A percentile compares a stretch with the other conserved stretches of the same genome.
These are phyloP conservation scores for Yamadazyma spencermartinsiae DNA, from an alignment of 1,139 yeast genomes.

Conservation along the genomic window DNA sequence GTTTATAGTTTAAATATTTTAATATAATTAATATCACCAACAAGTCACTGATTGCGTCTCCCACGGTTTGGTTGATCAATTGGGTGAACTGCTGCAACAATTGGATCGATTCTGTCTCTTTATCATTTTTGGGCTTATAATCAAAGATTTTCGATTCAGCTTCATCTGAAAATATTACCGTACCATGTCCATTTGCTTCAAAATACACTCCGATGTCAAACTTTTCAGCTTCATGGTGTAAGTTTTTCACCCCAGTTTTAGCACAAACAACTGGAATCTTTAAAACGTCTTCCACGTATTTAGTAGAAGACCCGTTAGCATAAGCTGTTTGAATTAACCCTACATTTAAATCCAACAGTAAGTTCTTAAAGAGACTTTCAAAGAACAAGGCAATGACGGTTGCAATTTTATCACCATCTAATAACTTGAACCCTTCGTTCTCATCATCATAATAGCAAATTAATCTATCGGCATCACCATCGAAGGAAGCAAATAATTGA, in stretches of 20 bases:
- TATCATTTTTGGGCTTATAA: slow-evolving; percentile 22
- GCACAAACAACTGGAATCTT: slow-evolving; percentile 84
- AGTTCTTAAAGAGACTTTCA: slow-evolving; percentile 44
- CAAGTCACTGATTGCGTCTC: slow-evolving; percentile 93
- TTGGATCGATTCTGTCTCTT: slow-evolving; percentile 43
- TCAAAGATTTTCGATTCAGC: slow-evolving; percentile 41
- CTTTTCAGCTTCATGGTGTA: slow-evolving; percentile 83
- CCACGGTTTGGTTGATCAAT: slow-evolving; percentile 92
- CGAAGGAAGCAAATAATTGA: slow-evolving; percentile 77
- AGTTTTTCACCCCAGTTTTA: slow-evolving; percentile 94
- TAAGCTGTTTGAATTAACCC: slow-evolving; percentile 98
- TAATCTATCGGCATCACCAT: slow-evolving; percentile 97
- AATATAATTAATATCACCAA: slow-evolving; percentile 72
- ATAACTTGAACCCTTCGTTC: slow-evolving; percentile 54
- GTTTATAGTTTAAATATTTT: slow-evolving; percentile 52
- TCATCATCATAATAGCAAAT: slow-evolving; percentile 72
- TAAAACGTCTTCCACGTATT: slow-evolving; percentile 61
- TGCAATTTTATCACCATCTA: slow-evolving; percentile 95
- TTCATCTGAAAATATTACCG: slow-evolving; percentile 74
- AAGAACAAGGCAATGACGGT: slow-evolving; percentile 77
- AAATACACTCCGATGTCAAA: slow-evolving; percentile 92
- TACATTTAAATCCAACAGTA: slow-evolving; percentile 46
- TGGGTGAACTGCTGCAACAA: slow-evolving; percentile 59
- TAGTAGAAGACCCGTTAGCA: slow-evolving; percentile 91
- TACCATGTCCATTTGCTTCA: slow-evolving; percentile 99